phyloP scores from a whole-genome alignment of 768 basidiomycete genomes.

The Tulasnella sp. region DNA sequence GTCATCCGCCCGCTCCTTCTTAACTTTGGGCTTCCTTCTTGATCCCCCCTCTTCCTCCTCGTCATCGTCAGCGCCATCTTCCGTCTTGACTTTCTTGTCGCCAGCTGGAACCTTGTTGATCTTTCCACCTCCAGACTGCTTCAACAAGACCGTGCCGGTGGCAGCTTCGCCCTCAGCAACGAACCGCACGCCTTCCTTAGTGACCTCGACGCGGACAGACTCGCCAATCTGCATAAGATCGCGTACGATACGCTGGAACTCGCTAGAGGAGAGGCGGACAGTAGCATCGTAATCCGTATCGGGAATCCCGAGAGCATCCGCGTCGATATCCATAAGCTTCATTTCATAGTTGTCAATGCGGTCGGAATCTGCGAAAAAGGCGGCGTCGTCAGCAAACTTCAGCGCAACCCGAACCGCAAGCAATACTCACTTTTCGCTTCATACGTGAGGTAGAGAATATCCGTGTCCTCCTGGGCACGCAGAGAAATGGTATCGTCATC shows the following conservation, averaged over 20 bases:
- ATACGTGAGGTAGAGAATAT: slow-evolving; percentile 77
- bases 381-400: background rate
- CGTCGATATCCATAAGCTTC: slow-evolving; percentile 99
- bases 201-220: slow-evolving; percentile 87
- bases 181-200: slow-evolving; percentile 91
- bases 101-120: slow-evolving; percentile 30
- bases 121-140: slow-evolving; percentile 39
- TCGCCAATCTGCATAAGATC: slow-evolving; percentile 87
- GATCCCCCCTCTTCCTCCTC: slow-evolving; percentile 32
- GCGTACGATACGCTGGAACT: slow-evolving; percentile 86
- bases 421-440: slow-evolving; percentile 67
- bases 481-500: slow-evolving; percentile 88
- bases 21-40: slow-evolving; percentile 35
- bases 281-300: slow-evolving; percentile 95
- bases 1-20: slow-evolving; percentile 23
- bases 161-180: slow-evolving; percentile 89
- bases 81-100: slow-evolving; percentile 30
- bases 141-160: slow-evolving; percentile 73
- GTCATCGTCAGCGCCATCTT: slow-evolving; percentile 30
- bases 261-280: slow-evolving; percentile 70
- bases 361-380: slow-evolving; percentile 51
- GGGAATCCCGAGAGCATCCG: slow-evolving; percentile 88
- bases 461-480: slow-evolving; percentile 83
- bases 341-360: slow-evolving; percentile 96
- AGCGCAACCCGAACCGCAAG: background rate